A percentile compares a stretch with the other conserved stretches of the same genome.
Conservation (phyloP, 352 stramenopile genomes). For the Phytophthora europaea region DNA sequence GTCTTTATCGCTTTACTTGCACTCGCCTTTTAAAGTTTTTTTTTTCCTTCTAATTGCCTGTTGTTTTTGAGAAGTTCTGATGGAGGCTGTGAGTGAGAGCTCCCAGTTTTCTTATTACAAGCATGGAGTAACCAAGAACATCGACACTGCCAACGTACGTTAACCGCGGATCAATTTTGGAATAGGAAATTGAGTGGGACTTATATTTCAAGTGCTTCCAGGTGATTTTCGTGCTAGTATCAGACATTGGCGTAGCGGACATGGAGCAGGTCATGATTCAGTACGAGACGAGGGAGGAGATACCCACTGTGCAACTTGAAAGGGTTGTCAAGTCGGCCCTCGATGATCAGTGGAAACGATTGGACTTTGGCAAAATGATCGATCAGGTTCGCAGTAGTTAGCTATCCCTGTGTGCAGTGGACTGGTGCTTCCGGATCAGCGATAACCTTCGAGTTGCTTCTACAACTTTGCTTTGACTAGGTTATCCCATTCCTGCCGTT, state of each 20-base stretch:
- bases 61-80: slow-evolving; percentile 57
- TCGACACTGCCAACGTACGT: slow-evolving; percentile 81
- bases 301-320: slow-evolving; percentile 68
- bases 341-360: slow-evolving; percentile 86
- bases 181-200: neutral
- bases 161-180: neutral
- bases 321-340: slow-evolving; percentile 83
- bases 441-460: neutral
- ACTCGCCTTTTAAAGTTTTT: neutral
- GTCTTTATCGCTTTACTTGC: slow-evolving; percentile 7
- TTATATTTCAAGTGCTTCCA: slow-evolving; percentile 34
- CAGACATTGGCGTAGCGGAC: slow-evolving; percentile 86
- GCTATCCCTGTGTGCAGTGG: neutral
- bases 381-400: slow-evolving; percentile 56
- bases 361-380: slow-evolving; percentile 93
- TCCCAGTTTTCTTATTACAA: slow-evolving; percentile 86
- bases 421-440: neutral
- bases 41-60: neutral
- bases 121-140: slow-evolving; percentile 63
- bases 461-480: slow-evolving; percentile 31
- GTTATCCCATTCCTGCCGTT: slow-evolving; percentile 92
- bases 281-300: slow-evolving; percentile 76
- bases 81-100: slow-evolving; percentile 77
- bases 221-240: slow-evolving; percentile 92
- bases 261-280: slow-evolving; percentile 90